Evolutionary conservation across 1,284 basidiomycete genomes (phyloP), one percentile per base, ranked within the genome.

Genomic region (Paramarasmius palmivorus): DNA sequence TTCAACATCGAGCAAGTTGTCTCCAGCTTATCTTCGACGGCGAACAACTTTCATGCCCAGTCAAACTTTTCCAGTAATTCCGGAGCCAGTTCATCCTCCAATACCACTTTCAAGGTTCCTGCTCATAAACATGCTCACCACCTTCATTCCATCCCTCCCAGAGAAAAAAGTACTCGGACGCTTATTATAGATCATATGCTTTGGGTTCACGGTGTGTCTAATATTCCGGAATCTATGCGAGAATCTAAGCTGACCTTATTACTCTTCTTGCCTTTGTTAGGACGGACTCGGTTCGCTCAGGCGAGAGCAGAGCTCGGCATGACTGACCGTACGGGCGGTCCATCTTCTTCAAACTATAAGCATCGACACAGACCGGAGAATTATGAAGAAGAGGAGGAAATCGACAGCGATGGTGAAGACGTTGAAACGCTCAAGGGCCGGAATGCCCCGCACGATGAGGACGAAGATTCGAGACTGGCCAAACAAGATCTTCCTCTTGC

Each of bases 181-280:
- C 76, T 92, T 49, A 92, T 92, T 59, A 82, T 92, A 54, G 90
- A 92, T 68, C 87, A 92, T 68, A 81, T 90, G 74, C 73, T 92
- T 53, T 92, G 87, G 88, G 86, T 87, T 4, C 90, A 92, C 68
- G 76, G 76, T 77, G 46, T 38, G 74, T 60, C 17, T 12, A 17
- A 22, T 15, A 25, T 35, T 32, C 44, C 29, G n/a, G 23, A 35
- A 29, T 25, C n/a, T n/a, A n/a, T n/a, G n/a, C n/a, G n/a, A n/a
- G n/a, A n/a, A n/a, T n/a, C n/a, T n/a, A n/a, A n/a, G n/a, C n/a
- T n/a, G n/a, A 9, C n/a, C 20, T 17, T 32, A 26, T 37, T 40
- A 38, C 49, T 35, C 32, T 36, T n/a, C 36, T 54, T 12, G 4
- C 19, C 36, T 19, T 29, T 15, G 42, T 56, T 57, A 53, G 56